Evolutionary conservation across 2,329 filamentous ascomycete genomes (phyloP).

Genomic region (Echinosphaeria canescens): DNA sequence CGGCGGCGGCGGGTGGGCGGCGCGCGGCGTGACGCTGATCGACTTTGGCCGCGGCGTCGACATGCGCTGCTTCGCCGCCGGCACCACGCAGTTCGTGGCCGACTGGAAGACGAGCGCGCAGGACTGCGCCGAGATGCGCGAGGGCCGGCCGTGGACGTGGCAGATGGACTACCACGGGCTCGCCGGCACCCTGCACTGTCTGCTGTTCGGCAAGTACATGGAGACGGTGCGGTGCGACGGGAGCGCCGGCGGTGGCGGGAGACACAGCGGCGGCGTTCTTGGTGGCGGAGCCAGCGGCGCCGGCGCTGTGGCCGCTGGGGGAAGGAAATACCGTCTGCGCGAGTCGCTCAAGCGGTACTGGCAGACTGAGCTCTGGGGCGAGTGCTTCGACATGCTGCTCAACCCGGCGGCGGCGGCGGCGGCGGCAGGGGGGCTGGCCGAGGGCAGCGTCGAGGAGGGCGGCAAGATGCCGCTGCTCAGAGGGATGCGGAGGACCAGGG

Average conservation of each 20-base stretch:
- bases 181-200: constrained; percentile 67
- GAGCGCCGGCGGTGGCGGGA: constrained; percentile 25
- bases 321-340: constrained; percentile 55
- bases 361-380: constrained; percentile 80
- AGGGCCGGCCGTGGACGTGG: constrained; percentile 88
- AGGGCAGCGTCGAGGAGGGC: too few relatives aligned
- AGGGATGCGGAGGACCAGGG: constrained; percentile 45
- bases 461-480: constrained; percentile 50
- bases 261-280: not conserved
- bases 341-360: constrained; percentile 87
- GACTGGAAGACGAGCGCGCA: constrained; percentile 81
- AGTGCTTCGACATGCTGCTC: constrained; percentile 65
- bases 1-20: constrained; percentile 57
- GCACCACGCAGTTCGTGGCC: constrained; percentile 76
- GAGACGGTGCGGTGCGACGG: constrained; percentile 43
- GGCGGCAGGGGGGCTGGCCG: too few relatives aligned
- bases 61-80: constrained; percentile 60
- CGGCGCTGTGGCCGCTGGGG: constrained; percentile 10
- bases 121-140: constrained; percentile 91
- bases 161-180: constrained; percentile 94
- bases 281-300: constrained; percentile 5
- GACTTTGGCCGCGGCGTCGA: constrained; percentile 93
- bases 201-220: constrained; percentile 91
- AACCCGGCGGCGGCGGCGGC: constrained; percentile 55
- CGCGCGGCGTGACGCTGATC: constrained; percentile 67